phyloP scores from a whole-genome alignment of 495 filamentous ascomycete species.

The Copromyces sp. region DNA sequence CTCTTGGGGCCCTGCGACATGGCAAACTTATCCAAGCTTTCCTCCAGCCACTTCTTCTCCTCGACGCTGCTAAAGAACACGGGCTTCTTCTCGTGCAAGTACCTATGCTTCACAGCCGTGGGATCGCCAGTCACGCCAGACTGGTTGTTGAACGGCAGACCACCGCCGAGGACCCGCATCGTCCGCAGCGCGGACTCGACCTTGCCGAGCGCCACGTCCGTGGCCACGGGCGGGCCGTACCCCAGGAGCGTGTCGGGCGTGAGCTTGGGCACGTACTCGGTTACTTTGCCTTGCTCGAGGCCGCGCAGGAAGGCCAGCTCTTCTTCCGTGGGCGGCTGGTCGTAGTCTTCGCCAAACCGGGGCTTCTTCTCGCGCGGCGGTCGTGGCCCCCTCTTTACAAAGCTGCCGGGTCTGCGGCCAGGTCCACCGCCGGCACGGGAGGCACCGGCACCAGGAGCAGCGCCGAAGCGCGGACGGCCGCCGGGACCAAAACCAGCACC shows the following conservation, averaged over 20 bases:
- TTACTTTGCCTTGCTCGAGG: slow-evolving; percentile 20
- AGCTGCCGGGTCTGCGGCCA: background rate
- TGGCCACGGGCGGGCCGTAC: slow-evolving; percentile 24
- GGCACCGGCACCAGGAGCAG: background rate
- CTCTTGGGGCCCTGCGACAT: slow-evolving; percentile 6
- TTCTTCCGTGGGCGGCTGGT: background rate
- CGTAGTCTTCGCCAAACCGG: background rate
- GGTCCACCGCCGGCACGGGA: background rate
- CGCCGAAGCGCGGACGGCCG: background rate
- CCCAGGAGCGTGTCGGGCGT: slow-evolving; percentile 14
- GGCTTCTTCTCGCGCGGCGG: background rate
- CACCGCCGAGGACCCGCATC: slow-evolving; percentile 25
- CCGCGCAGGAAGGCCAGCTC: slow-evolving; percentile 14
- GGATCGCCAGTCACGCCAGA: slow-evolving; percentile 15
- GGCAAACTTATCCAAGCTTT: slow-evolving; percentile 2
- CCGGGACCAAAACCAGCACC: background rate
- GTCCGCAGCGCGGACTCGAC: slow-evolving; percentile 19
- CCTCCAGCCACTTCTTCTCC: slow-evolving; percentile 30
- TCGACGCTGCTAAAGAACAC: slow-evolving; percentile 21
- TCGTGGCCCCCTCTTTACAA: background rate
- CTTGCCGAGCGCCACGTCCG: slow-evolving; percentile 13
- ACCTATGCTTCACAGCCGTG: slow-evolving; percentile 5
- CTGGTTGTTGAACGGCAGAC: slow-evolving; percentile 17
- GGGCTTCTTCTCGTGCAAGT: slow-evolving; percentile 13
- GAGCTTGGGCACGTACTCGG: slow-evolving; percentile 15